Evolutionary conservation across 331 rosid species (phyloP).

Genomic region (Erythrophleum ivorense): DNA sequence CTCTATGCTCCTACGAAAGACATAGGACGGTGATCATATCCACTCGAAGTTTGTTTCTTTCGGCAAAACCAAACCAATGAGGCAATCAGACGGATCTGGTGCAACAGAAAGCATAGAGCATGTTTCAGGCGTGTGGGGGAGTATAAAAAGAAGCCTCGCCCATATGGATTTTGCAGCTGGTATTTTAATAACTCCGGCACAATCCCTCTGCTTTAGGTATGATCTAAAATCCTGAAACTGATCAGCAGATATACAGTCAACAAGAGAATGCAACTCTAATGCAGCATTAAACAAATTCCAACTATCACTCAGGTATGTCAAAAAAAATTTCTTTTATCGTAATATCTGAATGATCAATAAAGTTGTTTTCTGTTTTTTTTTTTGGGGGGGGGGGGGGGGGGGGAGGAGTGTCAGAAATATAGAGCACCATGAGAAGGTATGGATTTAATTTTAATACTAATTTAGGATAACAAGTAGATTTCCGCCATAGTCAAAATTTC

Average conservation of each 20-base stretch:
- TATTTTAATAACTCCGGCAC: slow-evolving; percentile 94
- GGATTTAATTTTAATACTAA: neutral
- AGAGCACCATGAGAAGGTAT: neutral
- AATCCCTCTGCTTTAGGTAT: slow-evolving; percentile 95
- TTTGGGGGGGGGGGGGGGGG: neutral
- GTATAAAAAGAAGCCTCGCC: slow-evolving; percentile 93
- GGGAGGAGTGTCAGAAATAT: neutral
- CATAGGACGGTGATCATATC: slow-evolving; percentile 52
- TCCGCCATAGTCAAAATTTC: slow-evolving; percentile 10
- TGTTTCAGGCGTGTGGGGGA: slow-evolving; percentile 76
- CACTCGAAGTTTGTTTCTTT: slow-evolving; percentile 94
- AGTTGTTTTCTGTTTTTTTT: neutral
- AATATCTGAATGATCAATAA: slow-evolving; percentile 25
- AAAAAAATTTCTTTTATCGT: slow-evolving; percentile 10
- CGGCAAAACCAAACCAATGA: slow-evolving; percentile 85
- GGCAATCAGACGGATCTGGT: slow-evolving; percentile 73
- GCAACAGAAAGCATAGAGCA: slow-evolving; percentile 82
- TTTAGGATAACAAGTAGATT: slow-evolving; percentile 8
- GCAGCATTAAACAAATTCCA: slow-evolving; percentile 10
- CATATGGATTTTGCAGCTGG: slow-evolving; percentile 80
- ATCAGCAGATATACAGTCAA: slow-evolving; percentile 43
- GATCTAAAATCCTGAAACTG: slow-evolving; percentile 96
- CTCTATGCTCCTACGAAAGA: slow-evolving; percentile 24
- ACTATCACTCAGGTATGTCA: neutral
- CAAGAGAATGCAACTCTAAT: slow-evolving; percentile 12